Percentiles rank a stretch among this genome's conserved stretches.
Evolutionary conservation across 2,329 filamentous ascomycete species (phyloP).

Genomic region (Amesomyces nigricolor): DNA sequence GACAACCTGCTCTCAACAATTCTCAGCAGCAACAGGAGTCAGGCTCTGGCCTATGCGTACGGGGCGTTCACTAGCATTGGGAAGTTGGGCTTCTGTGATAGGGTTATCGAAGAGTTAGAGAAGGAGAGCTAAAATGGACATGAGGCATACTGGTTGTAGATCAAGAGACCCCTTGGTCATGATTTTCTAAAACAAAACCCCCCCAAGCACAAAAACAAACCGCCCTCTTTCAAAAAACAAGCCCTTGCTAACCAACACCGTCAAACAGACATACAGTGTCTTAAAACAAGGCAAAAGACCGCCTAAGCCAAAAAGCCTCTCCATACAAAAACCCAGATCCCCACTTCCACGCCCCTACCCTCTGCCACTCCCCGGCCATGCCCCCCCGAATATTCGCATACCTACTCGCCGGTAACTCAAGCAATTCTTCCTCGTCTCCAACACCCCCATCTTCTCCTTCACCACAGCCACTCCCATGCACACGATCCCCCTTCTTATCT

Average conservation of each 20-base stretch:
- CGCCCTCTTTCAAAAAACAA: no score
- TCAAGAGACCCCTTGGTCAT: no score
- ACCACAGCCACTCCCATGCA: constrained; percentile 46
- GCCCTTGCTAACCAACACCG: no score
- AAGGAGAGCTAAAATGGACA: background rate
- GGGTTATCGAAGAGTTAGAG: background rate
- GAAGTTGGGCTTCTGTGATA: constrained; percentile 7
- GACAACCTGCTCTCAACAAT: constrained; percentile 2
- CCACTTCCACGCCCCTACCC: background rate
- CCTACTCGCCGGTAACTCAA: constrained; percentile 51
- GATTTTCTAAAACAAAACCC: no score
- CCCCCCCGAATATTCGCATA: constrained; percentile 51
- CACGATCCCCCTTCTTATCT: constrained; percentile 44
- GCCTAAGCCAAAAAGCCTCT: background rate
- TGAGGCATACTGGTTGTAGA: no score
- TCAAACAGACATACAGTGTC: no score
- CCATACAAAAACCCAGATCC: background rate
- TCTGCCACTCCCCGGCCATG: constrained; percentile 21
- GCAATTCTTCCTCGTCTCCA: constrained; percentile 49
- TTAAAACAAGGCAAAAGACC: no score
- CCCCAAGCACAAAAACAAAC: no score
- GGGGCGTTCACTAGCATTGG: constrained; percentile 3
- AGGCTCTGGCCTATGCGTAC: constrained; percentile 5
- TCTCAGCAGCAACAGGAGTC: background rate
- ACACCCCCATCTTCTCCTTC: constrained; percentile 40